Base-by-base conservation (phyloP, 108 stramenopile species). In the Stephanodiscus minutulus region DNA sequence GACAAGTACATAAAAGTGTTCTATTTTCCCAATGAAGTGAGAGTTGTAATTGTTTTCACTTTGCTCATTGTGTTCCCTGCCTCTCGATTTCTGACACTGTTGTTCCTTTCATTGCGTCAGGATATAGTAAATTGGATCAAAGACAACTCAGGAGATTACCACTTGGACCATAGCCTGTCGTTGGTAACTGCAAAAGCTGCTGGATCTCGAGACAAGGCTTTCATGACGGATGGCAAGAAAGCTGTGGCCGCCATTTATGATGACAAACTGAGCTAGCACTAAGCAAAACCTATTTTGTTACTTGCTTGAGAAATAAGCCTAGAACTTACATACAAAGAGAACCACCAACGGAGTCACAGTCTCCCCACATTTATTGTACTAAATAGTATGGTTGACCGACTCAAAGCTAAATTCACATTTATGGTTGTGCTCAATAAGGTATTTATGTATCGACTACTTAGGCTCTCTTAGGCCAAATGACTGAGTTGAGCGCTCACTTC, bases 1-100 rank as follows among this genome's bases (percentile, higher is more conserved):
- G 95, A 97, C 76, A 88, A 87, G 8, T 98, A 89, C 66, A 86
- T 97, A 24, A 96, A 96, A 55, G 89, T 96, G 1, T 96, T 91
- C 68, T 98, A 93, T 80, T 94, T 83, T 76, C 89, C 91, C 3
- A 84, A 91, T 9, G 87, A 91, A 70, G 89, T 86, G 71, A 76
- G 82, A 43, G 13, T 17, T 7, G 10, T 53, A 20, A 4, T 39
- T 10, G 20, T 31, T 22, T 43, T 64, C n/a, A 29, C 12, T 41
- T 7, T 36, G 0, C 56, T 11, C 68, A 9, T 2, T 25, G 31
- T 37, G 41, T 35, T 0, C 43, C 0, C 3, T 29, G 25, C n/a
- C n/a, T n/a, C 22, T 63, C 37, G 43, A 48, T 35, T 0, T 41
- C 65, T 41, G 56, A 36, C 31, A 44, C 17, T 37, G 20, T 9